Evolutionary conservation across 768 basidiomycete genomes (phyloP), one percentile per base, ranked within the genome.

Genomic region (Lactarius quietus): DNA sequence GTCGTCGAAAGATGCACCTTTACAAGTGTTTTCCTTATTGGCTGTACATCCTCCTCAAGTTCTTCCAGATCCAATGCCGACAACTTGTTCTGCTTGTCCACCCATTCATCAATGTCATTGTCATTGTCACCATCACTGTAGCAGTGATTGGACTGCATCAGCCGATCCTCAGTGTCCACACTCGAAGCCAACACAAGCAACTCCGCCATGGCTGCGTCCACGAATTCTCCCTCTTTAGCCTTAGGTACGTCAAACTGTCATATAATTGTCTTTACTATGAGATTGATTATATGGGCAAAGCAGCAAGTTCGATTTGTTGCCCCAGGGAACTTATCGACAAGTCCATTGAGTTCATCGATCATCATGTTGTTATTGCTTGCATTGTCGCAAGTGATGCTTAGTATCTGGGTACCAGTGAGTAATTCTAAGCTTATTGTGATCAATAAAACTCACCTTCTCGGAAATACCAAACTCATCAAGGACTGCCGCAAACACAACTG

Each of bases 371-470:
- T 81, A 2, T 63, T 60, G 0, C 71, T 69, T 2, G 76, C 77
- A 67, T 81, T 81, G 64, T 81, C 74, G 39, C 72, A 74, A 3
- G 74, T n/a, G n/a, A n/a, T n/a, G n/a, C n/a, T n/a, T n/a, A n/a
- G n/a, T n/a, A 78, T 66, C 76, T 74, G 54, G 28, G 33, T 23
- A n/a, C 36, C 6, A 8, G 43, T 41, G 5, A 51, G 35, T 51
- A 6, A n/a, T 29, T 31, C 10, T 43, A 36, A 36, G 10, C 10
- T 36, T 2, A 6, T 36, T 2, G 36, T 54, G 17, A 18, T n/a
- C 6, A 33, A 3, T 26, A 3, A 52, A 66, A 64, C 63, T 28
- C 38, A 76, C 74, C 75, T 77, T 77, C n/a, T 74, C 51, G 23
- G 68, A 53, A 18, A 78, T 70, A 0, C 71, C 67, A 65, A 71